Conservation (phyloP, 805 yeast genomes). For the Metschnikowia reukaufii region DNA sequence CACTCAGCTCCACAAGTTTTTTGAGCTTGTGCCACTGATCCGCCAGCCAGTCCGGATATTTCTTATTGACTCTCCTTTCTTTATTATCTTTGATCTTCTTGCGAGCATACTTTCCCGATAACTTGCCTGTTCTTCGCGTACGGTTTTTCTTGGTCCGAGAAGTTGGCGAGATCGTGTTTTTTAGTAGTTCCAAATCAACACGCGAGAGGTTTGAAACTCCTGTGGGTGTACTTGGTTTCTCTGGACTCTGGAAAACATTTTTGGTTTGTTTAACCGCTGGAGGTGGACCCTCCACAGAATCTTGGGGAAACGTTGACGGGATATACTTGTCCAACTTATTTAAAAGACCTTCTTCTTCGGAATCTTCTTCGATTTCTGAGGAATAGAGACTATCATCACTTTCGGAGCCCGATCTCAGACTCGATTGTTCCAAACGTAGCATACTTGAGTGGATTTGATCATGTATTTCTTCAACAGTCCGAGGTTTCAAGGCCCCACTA, state of each 20-base stretch:
- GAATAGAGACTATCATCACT: neutral
- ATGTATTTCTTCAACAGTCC: conserved; percentile 21
- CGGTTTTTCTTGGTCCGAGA: neutral
- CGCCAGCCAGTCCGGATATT: conserved; percentile 26
- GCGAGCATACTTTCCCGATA: conserved; percentile 24
- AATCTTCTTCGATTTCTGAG: neutral
- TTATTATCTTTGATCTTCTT: conserved; percentile 14
- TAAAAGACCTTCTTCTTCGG: conserved; percentile 1
- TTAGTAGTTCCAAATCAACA: neutral
- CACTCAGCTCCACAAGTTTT: conserved; percentile 28
- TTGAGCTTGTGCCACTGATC: conserved; percentile 35
- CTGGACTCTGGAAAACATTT: neutral
- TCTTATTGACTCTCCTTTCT: neutral
- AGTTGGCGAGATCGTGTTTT: neutral
- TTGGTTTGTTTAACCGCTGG: neutral
- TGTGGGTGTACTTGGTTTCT: neutral
- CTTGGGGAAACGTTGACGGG: too few relatives aligned
- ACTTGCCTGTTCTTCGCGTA: conserved; percentile 4
- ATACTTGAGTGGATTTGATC: conserved; percentile 29
- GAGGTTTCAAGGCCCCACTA: conserved; percentile 15
- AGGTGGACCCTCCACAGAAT: too few relatives aligned
- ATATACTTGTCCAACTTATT: conserved; percentile 3
- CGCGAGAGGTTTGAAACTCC: neutral
- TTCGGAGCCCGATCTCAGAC: neutral
- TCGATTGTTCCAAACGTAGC: conserved; percentile 10